Base-by-base conservation (phyloP, 2,329 filamentous ascomycete species). In the Colletotrichum abscissum region DNA sequence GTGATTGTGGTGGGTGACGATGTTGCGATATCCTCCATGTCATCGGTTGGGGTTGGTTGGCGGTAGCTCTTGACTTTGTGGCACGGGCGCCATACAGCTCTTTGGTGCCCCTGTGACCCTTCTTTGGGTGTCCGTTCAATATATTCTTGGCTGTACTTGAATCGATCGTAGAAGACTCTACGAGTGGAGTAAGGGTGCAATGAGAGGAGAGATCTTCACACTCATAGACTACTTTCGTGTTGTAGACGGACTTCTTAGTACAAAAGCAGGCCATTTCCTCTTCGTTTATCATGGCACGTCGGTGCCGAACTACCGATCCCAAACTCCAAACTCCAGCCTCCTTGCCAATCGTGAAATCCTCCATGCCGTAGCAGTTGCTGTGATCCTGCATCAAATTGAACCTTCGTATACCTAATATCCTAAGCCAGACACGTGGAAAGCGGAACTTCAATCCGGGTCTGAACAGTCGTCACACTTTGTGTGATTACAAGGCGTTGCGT, bases 401-500 rank as follows among this genome's bases (percentile, higher is more conserved):
- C 6, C 16, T 12, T 8, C 42, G 19, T 8, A 9, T 49, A 35
- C 42, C 16, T 19, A 8, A n/a, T 4, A 49, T n/a, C 42, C 42
- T n/a, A 9, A 7, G 19, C 19, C 42, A 7, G 42, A 49, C 19
- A 49, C 14, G 19, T 6, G 7, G 1, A n/a, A 49, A 2, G n/a
- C 16, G 16, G 42, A 49, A 49, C 11, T 33, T 63, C 59, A 63
- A n/a, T 49, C 59, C 5, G 19, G 24, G 19, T 63, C 67, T n/a
- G 66, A 52, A 26, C 71, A 73, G 9, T 46, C 16, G 6, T 65
- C 56, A 42, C 71, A 66, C 28, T 66, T 56, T 5, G 49, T 30
- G 49, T 67, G 56, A 24, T 24, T 42, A n/a, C 67, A 67, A 1
- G n/a, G 11, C 11, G n/a, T 14, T 7, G 19, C 28, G 5, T 26